Evolutionary conservation across 345 rosid species (phyloP).

Genomic region (Populus davidiana): DNA sequence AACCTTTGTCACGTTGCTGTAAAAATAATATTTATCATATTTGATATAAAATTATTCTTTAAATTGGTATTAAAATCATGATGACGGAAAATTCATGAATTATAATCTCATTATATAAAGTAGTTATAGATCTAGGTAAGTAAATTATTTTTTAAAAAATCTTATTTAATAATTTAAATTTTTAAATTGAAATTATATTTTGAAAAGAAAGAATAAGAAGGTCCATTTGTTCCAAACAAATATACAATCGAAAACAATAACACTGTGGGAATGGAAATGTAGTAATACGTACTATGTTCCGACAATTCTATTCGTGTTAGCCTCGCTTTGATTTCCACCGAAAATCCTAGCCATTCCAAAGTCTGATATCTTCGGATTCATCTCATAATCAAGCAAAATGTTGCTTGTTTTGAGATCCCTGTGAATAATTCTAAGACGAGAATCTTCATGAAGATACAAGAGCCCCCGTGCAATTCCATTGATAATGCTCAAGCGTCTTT

Average conservation of each 20-base stretch:
- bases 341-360: constrained; percentile 38
- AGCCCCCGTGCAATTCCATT: constrained; percentile 40
- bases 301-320: constrained; percentile 31
- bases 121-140: no score
- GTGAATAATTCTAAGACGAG: constrained; percentile 37
- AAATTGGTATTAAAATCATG: no score
- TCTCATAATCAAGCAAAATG: constrained; percentile 17
- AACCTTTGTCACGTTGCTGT: no score
- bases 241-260: no score
- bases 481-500: constrained; percentile 28
- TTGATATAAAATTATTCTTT: no score
- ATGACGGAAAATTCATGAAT: no score
- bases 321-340: constrained; percentile 30
- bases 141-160: no score
- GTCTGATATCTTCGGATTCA: constrained; percentile 37
- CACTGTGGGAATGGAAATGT: neutral
- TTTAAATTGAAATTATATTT: no score
- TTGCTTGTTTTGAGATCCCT: constrained; percentile 30
- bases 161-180: no score
- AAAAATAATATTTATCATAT: no score
- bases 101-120: neutral
- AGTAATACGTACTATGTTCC: constrained; percentile 35
- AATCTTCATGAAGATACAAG: constrained; percentile 43
- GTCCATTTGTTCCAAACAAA: no score
- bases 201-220: no score